Conservation (phyloP, 1,284 basidiomycete genomes). For the Cryptococcus sp. region DNA sequence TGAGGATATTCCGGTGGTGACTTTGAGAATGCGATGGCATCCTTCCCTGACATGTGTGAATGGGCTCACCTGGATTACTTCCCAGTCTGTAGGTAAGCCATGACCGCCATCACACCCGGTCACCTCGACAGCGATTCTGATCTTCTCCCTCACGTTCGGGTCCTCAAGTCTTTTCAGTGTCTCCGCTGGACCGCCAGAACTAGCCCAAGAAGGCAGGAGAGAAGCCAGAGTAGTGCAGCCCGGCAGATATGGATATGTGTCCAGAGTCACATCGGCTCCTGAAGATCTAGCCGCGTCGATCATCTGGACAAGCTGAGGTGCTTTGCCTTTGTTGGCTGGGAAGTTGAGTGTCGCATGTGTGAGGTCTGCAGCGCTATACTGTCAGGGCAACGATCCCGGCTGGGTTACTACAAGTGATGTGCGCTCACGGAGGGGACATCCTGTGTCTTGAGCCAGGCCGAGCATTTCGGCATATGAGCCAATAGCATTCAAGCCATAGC, state of each 20-base stretch:
- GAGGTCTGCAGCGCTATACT: conserved; percentile 29
- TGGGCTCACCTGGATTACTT: conserved; percentile 41
- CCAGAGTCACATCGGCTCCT: conserved; percentile 44
- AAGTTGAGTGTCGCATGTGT: conserved; percentile 53
- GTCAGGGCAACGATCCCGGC: not conserved
- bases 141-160: conserved; percentile 32
- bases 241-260: conserved; percentile 52
- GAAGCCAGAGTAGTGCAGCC: conserved; percentile 49
- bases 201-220: conserved; percentile 47
- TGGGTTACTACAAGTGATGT: not conserved
- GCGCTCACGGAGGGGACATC: conserved; percentile 42
- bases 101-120: conserved; percentile 51
- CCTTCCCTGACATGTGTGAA: no score
- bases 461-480: conserved; percentile 50
- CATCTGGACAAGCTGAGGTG: conserved; percentile 36
- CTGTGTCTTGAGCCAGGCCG: conserved; percentile 34
- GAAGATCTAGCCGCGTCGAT: conserved; percentile 32
- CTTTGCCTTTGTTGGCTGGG: conserved; percentile 44
- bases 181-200: conserved; percentile 40
- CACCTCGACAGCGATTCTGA: conserved; percentile 42
- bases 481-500: conserved; percentile 44
- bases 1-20: no score
- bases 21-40: no score
- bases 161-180: conserved; percentile 41
- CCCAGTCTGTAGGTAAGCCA: conserved; percentile 49